These are phyloP conservation scores for Paspalum notatum DNA, from an alignment of 176 grass and related monocot species.

Conservation along the genomic window DNA sequence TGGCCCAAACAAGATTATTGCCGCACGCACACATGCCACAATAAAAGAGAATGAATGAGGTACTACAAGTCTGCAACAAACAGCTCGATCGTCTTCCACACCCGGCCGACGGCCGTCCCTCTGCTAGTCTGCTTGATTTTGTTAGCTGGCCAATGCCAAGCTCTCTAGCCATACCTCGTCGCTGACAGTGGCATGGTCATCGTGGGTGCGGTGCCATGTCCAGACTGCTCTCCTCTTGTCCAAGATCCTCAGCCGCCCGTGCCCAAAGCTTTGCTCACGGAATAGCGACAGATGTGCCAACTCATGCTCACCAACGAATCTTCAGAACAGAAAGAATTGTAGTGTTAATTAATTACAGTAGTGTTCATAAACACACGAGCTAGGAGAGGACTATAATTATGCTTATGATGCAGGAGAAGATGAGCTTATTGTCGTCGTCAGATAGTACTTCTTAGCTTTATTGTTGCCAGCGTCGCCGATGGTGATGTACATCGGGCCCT, in stretches of 20 bases:
- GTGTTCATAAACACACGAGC: background rate
- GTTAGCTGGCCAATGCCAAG: too few relatives aligned
- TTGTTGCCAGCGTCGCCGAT: slow-evolving; percentile 76
- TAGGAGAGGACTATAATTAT: background rate
- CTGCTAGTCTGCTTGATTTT: too few relatives aligned
- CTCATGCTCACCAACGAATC: slow-evolving; percentile 17
- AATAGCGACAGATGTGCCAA: background rate
- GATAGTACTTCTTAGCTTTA: slow-evolving; percentile 53
- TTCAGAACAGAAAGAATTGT: background rate
- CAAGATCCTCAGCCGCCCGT: background rate
- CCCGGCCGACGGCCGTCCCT: too few relatives aligned
- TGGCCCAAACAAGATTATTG: too few relatives aligned
- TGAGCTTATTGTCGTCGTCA: background rate
- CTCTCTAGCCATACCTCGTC: background rate
- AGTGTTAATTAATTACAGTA: background rate
- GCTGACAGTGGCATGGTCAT: background rate
- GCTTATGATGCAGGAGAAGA: background rate
- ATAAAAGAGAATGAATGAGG: too few relatives aligned
- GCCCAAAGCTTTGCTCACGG: background rate
- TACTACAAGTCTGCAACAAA: too few relatives aligned
- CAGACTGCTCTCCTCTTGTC: background rate
- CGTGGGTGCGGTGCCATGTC: background rate
- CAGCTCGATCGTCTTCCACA: too few relatives aligned
- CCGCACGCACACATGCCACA: too few relatives aligned
- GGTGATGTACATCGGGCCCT: slow-evolving; percentile 71